Percentiles rank a stretch among this genome's conserved stretches.
phyloP scores from a whole-genome alignment of 176 grass and related monocot species.

The Triticum monococcum region DNA sequence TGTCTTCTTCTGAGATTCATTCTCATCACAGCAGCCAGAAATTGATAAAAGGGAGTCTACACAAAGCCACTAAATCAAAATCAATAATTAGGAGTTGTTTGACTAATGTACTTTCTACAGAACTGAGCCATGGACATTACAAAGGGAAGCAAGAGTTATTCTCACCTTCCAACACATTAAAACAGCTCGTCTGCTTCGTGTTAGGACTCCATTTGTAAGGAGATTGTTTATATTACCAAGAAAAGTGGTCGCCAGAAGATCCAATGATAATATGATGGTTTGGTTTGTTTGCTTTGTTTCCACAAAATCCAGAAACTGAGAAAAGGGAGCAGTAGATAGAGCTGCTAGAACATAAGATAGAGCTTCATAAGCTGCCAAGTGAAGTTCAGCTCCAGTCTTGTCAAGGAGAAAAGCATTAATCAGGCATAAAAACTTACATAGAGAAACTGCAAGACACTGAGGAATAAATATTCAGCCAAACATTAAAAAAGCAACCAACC shows the following conservation, averaged over 20 bases:
- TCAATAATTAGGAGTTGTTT: slow-evolving; percentile 29
- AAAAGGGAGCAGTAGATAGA: slow-evolving; percentile 41
- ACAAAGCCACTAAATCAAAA: slow-evolving; percentile 85
- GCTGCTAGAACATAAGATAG: slow-evolving; percentile 60
- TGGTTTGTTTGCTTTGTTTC: slow-evolving; percentile 27
- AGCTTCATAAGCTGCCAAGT: slow-evolving; percentile 85
- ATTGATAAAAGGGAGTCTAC: slow-evolving; percentile 71
- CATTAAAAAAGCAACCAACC: slow-evolving; percentile 49
- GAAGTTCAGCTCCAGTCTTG: slow-evolving; percentile 81
- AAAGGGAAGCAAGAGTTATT: background rate
- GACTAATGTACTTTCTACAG: background rate
- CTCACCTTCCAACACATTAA: slow-evolving; percentile 91
- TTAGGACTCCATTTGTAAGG: slow-evolving; percentile 69
- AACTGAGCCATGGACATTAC: background rate
- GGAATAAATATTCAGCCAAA: slow-evolving; percentile 20
- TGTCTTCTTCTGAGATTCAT: slow-evolving; percentile 31
- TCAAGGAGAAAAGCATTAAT: slow-evolving; percentile 21
- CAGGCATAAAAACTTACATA: slow-evolving; percentile 13
- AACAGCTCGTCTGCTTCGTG: slow-evolving; percentile 87
- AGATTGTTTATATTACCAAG: slow-evolving; percentile 73
- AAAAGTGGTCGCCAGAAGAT: slow-evolving; percentile 52
- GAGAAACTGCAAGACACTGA: slow-evolving; percentile 15
- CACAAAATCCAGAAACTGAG: slow-evolving; percentile 40
- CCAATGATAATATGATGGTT: slow-evolving; percentile 48
- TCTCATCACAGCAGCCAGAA: slow-evolving; percentile 35